Evolutionary conservation across 345 rosid genomes (phyloP).

Genomic region (Eucalyptus tenuipes): DNA sequence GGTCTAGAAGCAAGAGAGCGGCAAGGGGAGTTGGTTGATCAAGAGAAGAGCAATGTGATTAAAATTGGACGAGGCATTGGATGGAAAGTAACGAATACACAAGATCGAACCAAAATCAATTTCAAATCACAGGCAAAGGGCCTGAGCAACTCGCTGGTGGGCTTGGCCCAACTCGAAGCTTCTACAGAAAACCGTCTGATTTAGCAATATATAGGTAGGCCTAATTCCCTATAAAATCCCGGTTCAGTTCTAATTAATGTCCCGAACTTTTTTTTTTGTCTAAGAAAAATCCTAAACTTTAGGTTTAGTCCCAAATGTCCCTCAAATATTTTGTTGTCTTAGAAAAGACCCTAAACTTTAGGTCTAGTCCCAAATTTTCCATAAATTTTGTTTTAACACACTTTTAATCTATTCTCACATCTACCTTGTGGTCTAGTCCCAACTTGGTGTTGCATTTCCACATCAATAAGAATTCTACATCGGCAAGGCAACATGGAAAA

Average conservation of each 20-base stretch:
- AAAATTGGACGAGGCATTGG: background rate
- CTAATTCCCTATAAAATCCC: no score
- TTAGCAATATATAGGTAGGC: background rate
- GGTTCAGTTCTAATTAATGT: no score
- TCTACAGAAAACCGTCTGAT: background rate
- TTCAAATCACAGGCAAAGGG: background rate
- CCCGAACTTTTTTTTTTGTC: no score
- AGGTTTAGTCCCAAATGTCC: no score
- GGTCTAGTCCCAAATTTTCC: no score
- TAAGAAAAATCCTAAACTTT: no score
- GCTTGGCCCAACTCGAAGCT: background rate
- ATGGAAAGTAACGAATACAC: background rate
- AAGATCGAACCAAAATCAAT: background rate
- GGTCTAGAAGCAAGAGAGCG: slow-evolving; percentile 20
- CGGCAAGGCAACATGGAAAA: fast-evolving
- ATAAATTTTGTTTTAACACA: no score
- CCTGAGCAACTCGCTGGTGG: background rate
- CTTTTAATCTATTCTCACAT: no score
- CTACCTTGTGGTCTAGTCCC: no score
- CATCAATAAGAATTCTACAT: no score
- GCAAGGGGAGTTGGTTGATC: background rate
- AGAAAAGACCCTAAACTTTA: fast-evolving
- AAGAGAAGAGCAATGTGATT: background rate
- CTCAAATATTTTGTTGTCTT: no score
- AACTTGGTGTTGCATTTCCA: no score